Conservation (phyloP, 352 stramenopile genomes). For the Pythium guiyangense region DNA sequence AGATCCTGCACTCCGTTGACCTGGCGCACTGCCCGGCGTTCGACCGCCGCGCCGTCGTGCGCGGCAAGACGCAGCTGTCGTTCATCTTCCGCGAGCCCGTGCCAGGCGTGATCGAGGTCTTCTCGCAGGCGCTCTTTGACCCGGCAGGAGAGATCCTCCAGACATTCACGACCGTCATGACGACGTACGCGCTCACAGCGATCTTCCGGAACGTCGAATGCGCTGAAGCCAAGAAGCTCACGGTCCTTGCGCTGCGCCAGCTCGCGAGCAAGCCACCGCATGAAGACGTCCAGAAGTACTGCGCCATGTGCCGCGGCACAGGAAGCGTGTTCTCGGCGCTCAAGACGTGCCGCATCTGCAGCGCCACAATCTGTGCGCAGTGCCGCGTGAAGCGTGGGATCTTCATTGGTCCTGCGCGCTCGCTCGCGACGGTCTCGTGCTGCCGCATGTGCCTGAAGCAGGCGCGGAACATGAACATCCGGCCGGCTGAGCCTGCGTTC, state of each 20-base stretch:
- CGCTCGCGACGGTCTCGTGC: conserved; percentile 17
- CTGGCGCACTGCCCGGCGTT: conserved; percentile 37
- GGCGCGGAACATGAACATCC: conserved; percentile 18
- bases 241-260: conserved; percentile 22
- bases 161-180: conserved; percentile 21
- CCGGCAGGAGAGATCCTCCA: conserved; percentile 27
- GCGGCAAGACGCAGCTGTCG: conserved; percentile 24
- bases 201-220: conserved; percentile 40
- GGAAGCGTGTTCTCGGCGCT: conserved; percentile 9
- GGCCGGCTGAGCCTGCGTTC: conserved; percentile 15
- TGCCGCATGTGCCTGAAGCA: conserved; percentile 31
- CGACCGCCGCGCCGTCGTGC: conserved; percentile 19
- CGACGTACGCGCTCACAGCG: conserved; percentile 15
- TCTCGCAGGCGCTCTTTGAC: conserved; percentile 44
- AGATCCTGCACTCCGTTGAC: conserved; percentile 42
- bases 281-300: conserved; percentile 2
- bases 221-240: conserved; percentile 54
- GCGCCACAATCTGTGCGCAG: conserved; percentile 13
- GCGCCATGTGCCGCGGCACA: conserved; percentile 15
- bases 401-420: conserved; percentile 21
- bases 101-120: conserved; percentile 35
- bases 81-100: conserved; percentile 31
- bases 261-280: neutral
- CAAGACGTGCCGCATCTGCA: conserved; percentile 24
- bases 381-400: conserved; percentile 26